Base-by-base conservation (phyloP, 2,329 filamentous ascomycete species). In the Chrysoporthe austroafricana region DNA sequence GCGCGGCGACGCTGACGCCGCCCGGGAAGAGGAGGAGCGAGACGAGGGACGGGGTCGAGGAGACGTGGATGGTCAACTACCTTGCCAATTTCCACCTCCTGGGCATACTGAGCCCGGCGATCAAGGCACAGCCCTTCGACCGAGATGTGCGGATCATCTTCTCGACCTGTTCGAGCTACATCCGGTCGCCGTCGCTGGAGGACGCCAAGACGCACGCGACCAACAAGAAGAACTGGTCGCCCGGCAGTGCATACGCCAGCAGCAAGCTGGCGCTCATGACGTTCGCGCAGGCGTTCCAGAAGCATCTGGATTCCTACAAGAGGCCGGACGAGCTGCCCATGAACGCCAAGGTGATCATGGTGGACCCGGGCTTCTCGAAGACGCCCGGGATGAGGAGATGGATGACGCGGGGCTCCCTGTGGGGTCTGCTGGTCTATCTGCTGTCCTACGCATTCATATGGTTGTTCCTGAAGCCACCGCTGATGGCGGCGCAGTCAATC, bases 81-180 rank as follows among this genome's bases (percentile, higher is more conserved):
- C 85, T 99, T 50, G 91, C 94, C 71, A 98, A 97, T 78, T 98
- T 97, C 80, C 96, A 99, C 76, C 85, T 99, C 3, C 85, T 99
- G 57, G 92, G 92, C 71, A 96, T 99, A 42, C 84, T 99, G 46
- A 96, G 91, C 73, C 96, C 96, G 0, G 95, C 96, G 0, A 85
- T 99, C 69, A 88, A 93, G 72, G 93, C 92, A 1, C 96, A 99
- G 79, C 96, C 96, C 1, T 89, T 96, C 66, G 96, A 99, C 77
- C 88, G 96, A 73, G 96, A 99, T 77, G 93, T 99, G 18, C 87
- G 96, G 70, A 86, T 99, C 70, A 85, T 99, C 66, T 88, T 98
- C 72, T 85, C 92, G 1, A 96, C 92, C 0, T 99, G 96, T 77
- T 90, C 93, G 26, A 90, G 92, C 44, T 98, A 99, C 79, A 92